These are phyloP conservation scores for Sphaerulina musiva DNA, from an alignment of 2,329 filamentous ascomycete species.

Conservation along the genomic window DNA sequence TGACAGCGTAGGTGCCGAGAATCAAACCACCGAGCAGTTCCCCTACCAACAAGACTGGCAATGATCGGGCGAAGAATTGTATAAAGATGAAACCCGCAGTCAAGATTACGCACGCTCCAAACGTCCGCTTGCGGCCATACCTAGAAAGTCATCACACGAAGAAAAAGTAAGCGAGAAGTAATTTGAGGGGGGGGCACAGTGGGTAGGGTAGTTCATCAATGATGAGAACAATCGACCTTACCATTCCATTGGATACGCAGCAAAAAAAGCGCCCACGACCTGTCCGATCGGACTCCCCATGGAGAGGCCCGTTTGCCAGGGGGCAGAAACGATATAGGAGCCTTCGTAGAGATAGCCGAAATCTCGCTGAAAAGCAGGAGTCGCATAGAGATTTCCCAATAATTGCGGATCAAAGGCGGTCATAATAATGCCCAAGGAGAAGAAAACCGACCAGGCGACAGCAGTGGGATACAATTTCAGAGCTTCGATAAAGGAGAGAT, in stretches of 20 bases:
- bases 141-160: background rate
- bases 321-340: conserved; percentile 34
- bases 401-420: conserved; percentile 57
- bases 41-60: conserved; percentile 52
- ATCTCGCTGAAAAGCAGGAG: conserved; percentile 51
- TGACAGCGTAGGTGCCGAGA: conserved; percentile 55
- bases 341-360: conserved; percentile 49
- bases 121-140: conserved; percentile 30
- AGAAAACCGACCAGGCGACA: conserved; percentile 50
- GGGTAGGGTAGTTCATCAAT: too few species aligned
- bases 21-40: conserved; percentile 57
- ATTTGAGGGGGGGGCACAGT: background rate
- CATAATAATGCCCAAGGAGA: conserved; percentile 57
- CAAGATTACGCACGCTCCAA: conserved; percentile 28
- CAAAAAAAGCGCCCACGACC: conserved; percentile 48
- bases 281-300: conserved; percentile 54
- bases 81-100: conserved; percentile 54
- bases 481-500: background rate
- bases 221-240: background rate
- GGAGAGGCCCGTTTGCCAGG: conserved; percentile 37
- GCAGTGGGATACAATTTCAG: conserved; percentile 11
- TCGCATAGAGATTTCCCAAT: conserved; percentile 56
- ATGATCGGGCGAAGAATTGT: conserved; percentile 55
- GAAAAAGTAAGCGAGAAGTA: background rate
- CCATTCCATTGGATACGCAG: conserved; percentile 32